Evolutionary conservation across 2,329 filamentous ascomycete genomes (phyloP).

Genomic region (Claviceps cyperi): DNA sequence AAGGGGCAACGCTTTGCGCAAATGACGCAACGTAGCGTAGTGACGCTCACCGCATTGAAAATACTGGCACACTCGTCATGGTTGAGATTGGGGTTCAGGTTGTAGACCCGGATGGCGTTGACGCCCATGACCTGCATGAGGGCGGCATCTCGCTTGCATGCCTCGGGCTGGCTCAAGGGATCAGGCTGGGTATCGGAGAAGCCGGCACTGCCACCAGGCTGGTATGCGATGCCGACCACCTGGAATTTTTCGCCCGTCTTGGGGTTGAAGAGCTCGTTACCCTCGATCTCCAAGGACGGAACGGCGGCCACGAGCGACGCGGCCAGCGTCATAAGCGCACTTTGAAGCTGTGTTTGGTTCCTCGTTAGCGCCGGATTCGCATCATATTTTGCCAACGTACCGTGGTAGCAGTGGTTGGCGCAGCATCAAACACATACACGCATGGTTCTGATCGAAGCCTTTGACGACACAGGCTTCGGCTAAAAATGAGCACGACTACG

Average conservation of each 20-base stretch:
- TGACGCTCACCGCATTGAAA: slow-evolving; percentile 40
- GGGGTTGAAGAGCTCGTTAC: slow-evolving; percentile 45
- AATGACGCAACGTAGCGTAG: not conserved
- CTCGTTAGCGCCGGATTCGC: not conserved
- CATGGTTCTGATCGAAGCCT: slow-evolving; percentile 4
- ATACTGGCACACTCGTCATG: slow-evolving; percentile 53
- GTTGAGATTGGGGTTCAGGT: slow-evolving; percentile 50
- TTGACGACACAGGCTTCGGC: not conserved
- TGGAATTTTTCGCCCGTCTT: slow-evolving; percentile 46
- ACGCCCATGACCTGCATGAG: slow-evolving; percentile 50
- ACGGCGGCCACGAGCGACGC: slow-evolving; percentile 42
- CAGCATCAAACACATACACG: slow-evolving; percentile 7
- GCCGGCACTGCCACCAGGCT: slow-evolving; percentile 50
- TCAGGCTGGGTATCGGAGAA: slow-evolving; percentile 41
- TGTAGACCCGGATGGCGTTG: slow-evolving; percentile 58
- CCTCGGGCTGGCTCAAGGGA: slow-evolving; percentile 42
- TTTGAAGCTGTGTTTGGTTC: slow-evolving; percentile 18
- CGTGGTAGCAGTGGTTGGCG: too few species aligned
- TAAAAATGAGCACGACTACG: too few species aligned
- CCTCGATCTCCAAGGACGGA: slow-evolving; percentile 39
- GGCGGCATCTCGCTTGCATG: slow-evolving; percentile 50
- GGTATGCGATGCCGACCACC: slow-evolving; percentile 54
- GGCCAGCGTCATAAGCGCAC: slow-evolving; percentile 36
- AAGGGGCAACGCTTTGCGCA: not conserved
- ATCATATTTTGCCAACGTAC: too few species aligned